Evolutionary conservation across 1,284 basidiomycete genomes (phyloP), one percentile per base, ranked within the genome.

Genomic region (Pascua sp.): DNA sequence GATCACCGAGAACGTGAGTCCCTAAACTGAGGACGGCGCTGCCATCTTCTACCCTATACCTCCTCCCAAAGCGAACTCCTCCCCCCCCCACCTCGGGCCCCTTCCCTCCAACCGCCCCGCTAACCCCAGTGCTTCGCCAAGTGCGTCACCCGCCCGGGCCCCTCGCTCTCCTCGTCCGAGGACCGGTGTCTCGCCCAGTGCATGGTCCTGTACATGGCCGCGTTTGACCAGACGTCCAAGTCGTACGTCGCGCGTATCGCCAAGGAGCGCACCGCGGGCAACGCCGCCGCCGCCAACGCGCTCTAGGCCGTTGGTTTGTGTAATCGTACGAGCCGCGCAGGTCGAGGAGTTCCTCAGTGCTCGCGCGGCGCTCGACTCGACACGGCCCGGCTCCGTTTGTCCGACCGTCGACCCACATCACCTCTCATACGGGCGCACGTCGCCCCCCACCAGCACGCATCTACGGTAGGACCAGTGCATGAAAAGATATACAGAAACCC

Each of bases 1-100:
- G 70, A 77, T 78, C 65, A 78, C 77, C 64, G 75, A 77, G 61
- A 77, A 78, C 67, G 76, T 77, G 57, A 59, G 75, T 67, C 16
- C n/a, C n/a, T n/a, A 37, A 11, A 16, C 32, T 48, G 36, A 48
- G 16, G 39, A 15, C 11, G 5, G 11, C 40, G 9, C 24, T 44
- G 36, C n/a, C 15, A 11, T 38, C 5, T n/a, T 45, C 40, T 36
- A 49, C 40, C 17, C 40, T 12, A 10, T 38, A 37, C n/a, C 42
- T 18, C 13, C 18, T 39, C 11, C 10, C n/a, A 10, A 42, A n/a
- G 17, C 24, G n/a, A n/a, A n/a, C n/a, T n/a, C n/a, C n/a, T n/a
- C n/a, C n/a, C n/a, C n/a, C n/a, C n/a, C n/a, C n/a, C n/a, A n/a
- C n/a, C n/a, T n/a, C 40, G 40, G 9, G 40, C 40, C 15, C 40